Evolutionary conservation across 2,329 filamentous ascomycete species (phyloP), one percentile per base, ranked within the genome.

Genomic region (Alternaria sp.): DNA sequence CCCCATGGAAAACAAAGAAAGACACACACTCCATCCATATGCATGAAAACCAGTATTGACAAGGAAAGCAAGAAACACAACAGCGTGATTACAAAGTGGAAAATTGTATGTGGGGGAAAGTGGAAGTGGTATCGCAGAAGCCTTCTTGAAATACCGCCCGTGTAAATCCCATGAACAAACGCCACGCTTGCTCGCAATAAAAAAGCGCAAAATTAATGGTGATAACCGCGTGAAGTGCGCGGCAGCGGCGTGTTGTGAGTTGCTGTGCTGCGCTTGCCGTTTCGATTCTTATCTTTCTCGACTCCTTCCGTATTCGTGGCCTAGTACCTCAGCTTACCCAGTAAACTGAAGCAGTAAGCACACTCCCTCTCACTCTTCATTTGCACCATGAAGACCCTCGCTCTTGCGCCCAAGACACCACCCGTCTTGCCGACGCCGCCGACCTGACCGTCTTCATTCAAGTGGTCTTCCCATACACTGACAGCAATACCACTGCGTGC

Each of bases 401-500:
- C 86, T 65, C 82, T 83, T 26, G 85, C 86, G 30, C 83, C 84
- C 44, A 73, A 68, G 5, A 88, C 86, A 32, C 89, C 88, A 25
- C 88, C 89, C 4, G 84, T 85, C 56, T 85, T 82, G 28, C 83
- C 83, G 0, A 87, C 84, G 66, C 90, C 87, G 52, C 89, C 89
- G 70, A 90, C 83, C 67, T 93, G 89, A 0, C 81, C 81, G 45
- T 79, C 74, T 8, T 77, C 73, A 15, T 80, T 80, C 3, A 79
- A 68, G n/a, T 77, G 73, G 67, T 85, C 83, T 77, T 96, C 91
- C 89, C 93, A 96, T 36, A 97, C 91, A 68, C 91, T 94, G 59
- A 97, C 89, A 2, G 96, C 92, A 72, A 97, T 95, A 50, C 94
- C 94, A 32, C 92, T 91, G 68, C 91, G 88, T 6, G 93, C 94